Conservation (phyloP, 345 rosid species). For the Lepidium africanum region DNA sequence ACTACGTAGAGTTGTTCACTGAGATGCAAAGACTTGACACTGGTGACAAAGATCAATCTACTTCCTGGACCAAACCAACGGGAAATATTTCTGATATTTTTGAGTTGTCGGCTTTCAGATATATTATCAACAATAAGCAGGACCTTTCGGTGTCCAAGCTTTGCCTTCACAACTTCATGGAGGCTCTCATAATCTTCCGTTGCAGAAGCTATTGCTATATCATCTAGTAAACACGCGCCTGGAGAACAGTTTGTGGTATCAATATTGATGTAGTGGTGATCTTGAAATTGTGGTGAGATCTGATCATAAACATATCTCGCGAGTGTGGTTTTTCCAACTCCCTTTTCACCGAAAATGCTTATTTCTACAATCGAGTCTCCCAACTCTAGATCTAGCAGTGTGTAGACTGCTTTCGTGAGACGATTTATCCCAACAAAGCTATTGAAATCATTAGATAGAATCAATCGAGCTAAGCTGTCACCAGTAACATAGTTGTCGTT, state of each 20-base stretch:
- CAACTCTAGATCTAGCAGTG: neutral
- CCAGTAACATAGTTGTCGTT: neutral
- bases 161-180: neutral
- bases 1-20: neutral
- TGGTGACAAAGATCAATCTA: neutral
- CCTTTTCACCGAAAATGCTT: neutral
- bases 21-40: neutral
- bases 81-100: neutral
- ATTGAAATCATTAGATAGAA: neutral
- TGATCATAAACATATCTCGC: neutral
- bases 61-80: conserved; percentile 12
- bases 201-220: neutral
- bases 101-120: neutral
- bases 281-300: conserved; percentile 1
- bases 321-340: neutral
- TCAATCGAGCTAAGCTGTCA: neutral
- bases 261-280: neutral
- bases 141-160: conserved; percentile 9
- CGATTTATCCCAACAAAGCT: neutral
- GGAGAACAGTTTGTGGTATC: neutral
- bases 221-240: neutral
- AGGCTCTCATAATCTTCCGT: no score
- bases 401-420: neutral
- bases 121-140: neutral
- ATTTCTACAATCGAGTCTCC: neutral